Evolutionary conservation across 495 filamentous ascomycete species (phyloP).

Genomic region (Parachaetomium inaequale): DNA sequence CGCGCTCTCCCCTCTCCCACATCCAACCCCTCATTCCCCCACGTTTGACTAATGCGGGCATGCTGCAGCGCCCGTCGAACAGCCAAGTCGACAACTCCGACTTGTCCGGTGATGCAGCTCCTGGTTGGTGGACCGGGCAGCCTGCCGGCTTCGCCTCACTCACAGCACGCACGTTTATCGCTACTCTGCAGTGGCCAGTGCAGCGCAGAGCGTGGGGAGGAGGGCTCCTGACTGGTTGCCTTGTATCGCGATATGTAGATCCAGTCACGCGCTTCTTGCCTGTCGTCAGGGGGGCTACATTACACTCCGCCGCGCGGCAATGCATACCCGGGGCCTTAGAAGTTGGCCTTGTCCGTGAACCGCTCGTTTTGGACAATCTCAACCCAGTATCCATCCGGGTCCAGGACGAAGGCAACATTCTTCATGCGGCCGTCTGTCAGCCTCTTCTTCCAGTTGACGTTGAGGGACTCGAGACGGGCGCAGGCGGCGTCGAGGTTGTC

Average conservation of each 20-base stretch:
- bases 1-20: slow-evolving; percentile 9
- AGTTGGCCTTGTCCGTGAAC: slow-evolving; percentile 51
- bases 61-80: slow-evolving; percentile 23
- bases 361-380: slow-evolving; percentile 79
- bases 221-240: slow-evolving; percentile 2
- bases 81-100: not conserved
- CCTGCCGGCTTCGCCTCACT: slow-evolving; percentile 3
- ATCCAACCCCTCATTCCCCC: slow-evolving; percentile 32
- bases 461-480: slow-evolving; percentile 72
- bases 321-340: slow-evolving; percentile 29
- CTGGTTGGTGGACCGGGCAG: slow-evolving; percentile 11
- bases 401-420: slow-evolving; percentile 89
- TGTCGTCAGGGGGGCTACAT: not conserved
- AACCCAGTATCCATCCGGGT: slow-evolving; percentile 91
- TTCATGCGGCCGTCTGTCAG: slow-evolving; percentile 90
- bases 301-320: not conserved
- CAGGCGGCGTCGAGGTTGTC: slow-evolving; percentile 87
- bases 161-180: not conserved
- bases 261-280: slow-evolving; percentile 7
- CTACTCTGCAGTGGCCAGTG: not conserved
- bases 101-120: slow-evolving; percentile 3
- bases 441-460: slow-evolving; percentile 90
- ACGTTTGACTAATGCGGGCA: slow-evolving; percentile 39
- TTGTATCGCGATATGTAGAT: not conserved
- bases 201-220: slow-evolving; percentile 6